Evolutionary conservation across 2,329 filamentous ascomycete species (phyloP).

Genomic region (Penicillium brasilianum): DNA sequence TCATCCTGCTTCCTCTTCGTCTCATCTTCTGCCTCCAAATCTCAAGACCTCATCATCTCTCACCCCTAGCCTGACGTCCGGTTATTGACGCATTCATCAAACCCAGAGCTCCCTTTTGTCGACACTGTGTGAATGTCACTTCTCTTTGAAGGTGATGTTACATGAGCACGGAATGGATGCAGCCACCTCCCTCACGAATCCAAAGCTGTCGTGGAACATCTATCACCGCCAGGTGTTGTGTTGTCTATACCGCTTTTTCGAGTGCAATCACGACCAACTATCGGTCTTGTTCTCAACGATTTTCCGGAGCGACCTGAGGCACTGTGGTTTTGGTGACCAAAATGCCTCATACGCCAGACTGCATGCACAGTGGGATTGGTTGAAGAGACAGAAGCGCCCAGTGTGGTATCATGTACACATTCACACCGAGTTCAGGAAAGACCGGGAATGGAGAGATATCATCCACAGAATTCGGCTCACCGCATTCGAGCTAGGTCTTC

Average conservation of each 20-base stretch:
- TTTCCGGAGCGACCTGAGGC: slow-evolving; percentile 29
- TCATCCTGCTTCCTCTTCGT: neutral
- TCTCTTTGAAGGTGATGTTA: neutral
- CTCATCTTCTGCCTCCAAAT: neutral
- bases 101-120: too few relatives aligned
- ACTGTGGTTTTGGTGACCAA: slow-evolving; percentile 24
- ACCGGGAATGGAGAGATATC: slow-evolving; percentile 22
- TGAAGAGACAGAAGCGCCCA: slow-evolving; percentile 22
- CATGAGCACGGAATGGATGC: neutral
- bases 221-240: slow-evolving; percentile 31
- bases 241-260: slow-evolving; percentile 34
- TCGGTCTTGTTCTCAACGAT: slow-evolving; percentile 34
- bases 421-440: slow-evolving; percentile 22
- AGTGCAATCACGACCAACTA: slow-evolving; percentile 11
- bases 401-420: slow-evolving; percentile 35
- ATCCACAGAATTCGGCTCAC: slow-evolving; percentile 22
- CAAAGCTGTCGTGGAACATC: slow-evolving; percentile 25
- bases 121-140: neutral
- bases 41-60: too few relatives aligned
- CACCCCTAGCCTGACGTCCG: too few relatives aligned
- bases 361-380: slow-evolving; percentile 29
- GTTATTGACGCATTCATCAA: too few relatives aligned
- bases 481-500: slow-evolving; percentile 12
- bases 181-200: neutral
- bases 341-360: slow-evolving; percentile 20